A percentile compares a stretch with the other conserved stretches of the same genome.
These are phyloP conservation scores for Cladochytrium replicatum DNA, from an alignment of 192 early-diverging fungal species.

Conservation along the genomic window DNA sequence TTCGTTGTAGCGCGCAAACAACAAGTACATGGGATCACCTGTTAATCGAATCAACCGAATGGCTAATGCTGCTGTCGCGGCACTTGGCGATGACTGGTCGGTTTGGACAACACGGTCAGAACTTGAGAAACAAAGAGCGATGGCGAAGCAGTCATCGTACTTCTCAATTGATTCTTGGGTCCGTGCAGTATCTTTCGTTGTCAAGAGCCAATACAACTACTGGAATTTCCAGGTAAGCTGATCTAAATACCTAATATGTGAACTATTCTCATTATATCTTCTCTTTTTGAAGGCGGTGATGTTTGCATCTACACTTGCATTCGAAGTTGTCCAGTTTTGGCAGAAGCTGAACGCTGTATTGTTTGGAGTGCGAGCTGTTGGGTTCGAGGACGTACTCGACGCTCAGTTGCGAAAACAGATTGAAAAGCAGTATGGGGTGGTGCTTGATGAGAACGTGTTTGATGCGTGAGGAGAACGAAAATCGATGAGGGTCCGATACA, in stretches of 20 bases:
- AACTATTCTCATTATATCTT: conserved; percentile 11
- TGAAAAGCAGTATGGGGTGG: conserved; percentile 67
- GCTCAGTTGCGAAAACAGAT: conserved; percentile 53
- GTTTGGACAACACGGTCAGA: conserved; percentile 15
- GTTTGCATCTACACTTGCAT: conserved; percentile 45
- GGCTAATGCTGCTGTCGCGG: conserved; percentile 65
- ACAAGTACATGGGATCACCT: conserved; percentile 71
- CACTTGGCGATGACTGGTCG: conserved; percentile 25
- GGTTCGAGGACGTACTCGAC: conserved; percentile 70
- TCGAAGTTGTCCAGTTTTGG: conserved; percentile 39
- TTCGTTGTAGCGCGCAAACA: conserved; percentile 41
- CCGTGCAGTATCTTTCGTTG: background rate
- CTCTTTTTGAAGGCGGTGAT: conserved; percentile 47
- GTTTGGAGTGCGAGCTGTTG: conserved; percentile 19
- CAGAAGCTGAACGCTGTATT: conserved; percentile 27
- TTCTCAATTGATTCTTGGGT: background rate
- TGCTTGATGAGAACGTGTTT: conserved; percentile 66
- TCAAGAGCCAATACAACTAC: conserved; percentile 1
- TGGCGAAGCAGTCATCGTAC: background rate
- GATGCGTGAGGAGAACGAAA: conserved; percentile 38
- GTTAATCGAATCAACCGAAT: conserved; percentile 84
- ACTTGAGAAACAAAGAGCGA: background rate
- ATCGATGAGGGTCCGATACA: background rate
- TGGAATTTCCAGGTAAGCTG: background rate
- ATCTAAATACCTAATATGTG: too few relatives aligned